Evolutionary conservation across 2,329 filamentous ascomycete genomes (phyloP), one percentile per base, ranked within the genome.

Genomic region (Akanthomyces muscarius): DNA sequence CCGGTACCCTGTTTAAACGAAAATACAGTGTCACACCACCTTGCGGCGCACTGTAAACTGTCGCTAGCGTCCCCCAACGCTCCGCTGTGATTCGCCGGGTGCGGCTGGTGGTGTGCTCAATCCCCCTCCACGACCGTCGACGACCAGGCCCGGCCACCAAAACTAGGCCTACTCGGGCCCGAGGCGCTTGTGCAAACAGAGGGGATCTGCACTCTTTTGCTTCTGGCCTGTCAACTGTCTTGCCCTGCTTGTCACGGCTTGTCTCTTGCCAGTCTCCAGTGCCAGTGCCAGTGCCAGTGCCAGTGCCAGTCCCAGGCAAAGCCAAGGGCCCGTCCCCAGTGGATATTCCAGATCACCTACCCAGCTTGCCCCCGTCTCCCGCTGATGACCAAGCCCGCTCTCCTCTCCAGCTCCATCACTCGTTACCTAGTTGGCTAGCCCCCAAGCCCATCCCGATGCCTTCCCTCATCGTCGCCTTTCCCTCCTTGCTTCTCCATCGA

Each of bases 361-460:
- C 41, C 23, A 21, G 45, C 25, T 44, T 36, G n/a, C 38, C 53
- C 28, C 41, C 53, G 28, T 56, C 53, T 47, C 41, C 54, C 54
- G 54, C 54, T 30, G 28, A 30, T 57, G 54, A 57, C 54, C 54
- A 57, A 44, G 54, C 54, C 21, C 41, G 38, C 53, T 30, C 53
- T 30, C 33, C 3, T 13, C 36, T 57, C 42, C 53, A 44, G 53
- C 53, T 45, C 44, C 56, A 59, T 59, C 56, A n/a, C 28, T 30
- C 28, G 28, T 30, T 5, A 30, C 4, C 30, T 18, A 38, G 33
- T 38, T 50, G 33, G 25, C 36, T 59, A 36, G 45, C 44, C 30
- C 56, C 56, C 30, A 51, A 42, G 33, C 33, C 45, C 10, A n/a
- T 41, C 33, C 33, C 45, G 45, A 59, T 59, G 55, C 44, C 16